phyloP scores from a whole-genome alignment of 2,329 filamentous ascomycete genomes.

The Penicillium sp. region DNA sequence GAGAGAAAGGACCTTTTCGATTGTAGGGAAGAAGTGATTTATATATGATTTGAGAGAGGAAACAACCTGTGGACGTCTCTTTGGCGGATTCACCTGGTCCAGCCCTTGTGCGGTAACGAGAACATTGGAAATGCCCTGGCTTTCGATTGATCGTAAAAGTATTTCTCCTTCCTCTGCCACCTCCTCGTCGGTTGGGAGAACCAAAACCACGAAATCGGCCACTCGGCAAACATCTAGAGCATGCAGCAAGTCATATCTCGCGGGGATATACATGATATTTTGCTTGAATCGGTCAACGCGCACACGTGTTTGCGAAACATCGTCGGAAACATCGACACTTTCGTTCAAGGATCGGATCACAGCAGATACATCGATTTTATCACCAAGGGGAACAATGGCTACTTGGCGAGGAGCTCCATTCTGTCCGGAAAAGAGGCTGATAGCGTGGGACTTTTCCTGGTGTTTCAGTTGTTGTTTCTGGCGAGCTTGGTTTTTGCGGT shows the following conservation, averaged over 20 bases:
- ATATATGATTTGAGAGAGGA: constrained; percentile 88
- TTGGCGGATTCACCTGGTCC: constrained; percentile 71
- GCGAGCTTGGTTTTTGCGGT: constrained; percentile 89
- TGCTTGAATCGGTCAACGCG: constrained; percentile 91
- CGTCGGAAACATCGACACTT: constrained; percentile 73
- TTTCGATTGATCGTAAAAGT: constrained; percentile 80
- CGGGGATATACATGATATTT: constrained; percentile 78
- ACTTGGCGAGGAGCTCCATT: constrained; percentile 86
- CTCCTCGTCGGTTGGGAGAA: constrained; percentile 77
- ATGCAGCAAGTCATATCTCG: constrained; percentile 67
- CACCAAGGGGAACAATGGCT: constrained; percentile 79
- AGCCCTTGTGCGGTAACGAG: constrained; percentile 79
- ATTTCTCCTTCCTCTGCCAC: constrained; percentile 74
- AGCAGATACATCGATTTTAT: constrained; percentile 62
- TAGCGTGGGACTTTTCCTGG: constrained; percentile 73
- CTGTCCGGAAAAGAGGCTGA: constrained; percentile 76
- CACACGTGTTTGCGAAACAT: constrained; percentile 59
- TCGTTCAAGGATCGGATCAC: constrained; percentile 69
- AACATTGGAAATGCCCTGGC: constrained; percentile 91
- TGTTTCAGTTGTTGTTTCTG: constrained; percentile 83
- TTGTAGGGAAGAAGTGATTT: constrained; percentile 86
- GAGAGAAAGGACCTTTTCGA: constrained; percentile 85
- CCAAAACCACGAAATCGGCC: constrained; percentile 85
- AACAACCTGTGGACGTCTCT: constrained; percentile 71
- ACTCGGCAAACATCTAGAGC: constrained; percentile 81